A percentile compares a stretch with the other conserved stretches of the same genome.
Conservation (phyloP, 768 basidiomycete genomes). For the Mycena filopes region DNA sequence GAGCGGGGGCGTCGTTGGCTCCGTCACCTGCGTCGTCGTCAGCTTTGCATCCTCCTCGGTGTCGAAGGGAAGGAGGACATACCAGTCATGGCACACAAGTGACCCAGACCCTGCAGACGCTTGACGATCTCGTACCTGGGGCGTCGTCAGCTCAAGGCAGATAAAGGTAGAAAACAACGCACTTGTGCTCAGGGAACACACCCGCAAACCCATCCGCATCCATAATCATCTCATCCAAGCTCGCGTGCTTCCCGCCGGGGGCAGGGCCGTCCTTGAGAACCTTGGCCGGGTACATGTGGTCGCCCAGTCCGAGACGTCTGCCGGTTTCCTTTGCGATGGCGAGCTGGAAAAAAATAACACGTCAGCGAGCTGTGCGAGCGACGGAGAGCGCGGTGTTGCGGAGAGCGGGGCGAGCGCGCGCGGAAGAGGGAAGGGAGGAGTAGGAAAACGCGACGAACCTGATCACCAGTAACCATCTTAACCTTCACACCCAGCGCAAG, state of each 20-base stretch:
- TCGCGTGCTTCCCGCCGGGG: slow-evolving; percentile 83
- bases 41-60: background rate
- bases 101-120: slow-evolving; percentile 95
- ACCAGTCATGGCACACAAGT: slow-evolving; percentile 98
- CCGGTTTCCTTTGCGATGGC: slow-evolving; percentile 99
- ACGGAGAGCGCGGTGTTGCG: too few relatives aligned
- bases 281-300: slow-evolving; percentile 99
- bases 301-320: slow-evolving; percentile 96
- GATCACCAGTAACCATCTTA: slow-evolving; percentile 99
- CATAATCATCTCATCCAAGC: slow-evolving; percentile 98
- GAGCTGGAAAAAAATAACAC: too few relatives aligned
- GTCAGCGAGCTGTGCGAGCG: too few relatives aligned
- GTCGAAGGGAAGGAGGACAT: background rate
- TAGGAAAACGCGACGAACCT: too few relatives aligned
- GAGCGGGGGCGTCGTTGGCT: slow-evolving; percentile 97
- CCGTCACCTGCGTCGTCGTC: slow-evolving; percentile 68
- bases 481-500: slow-evolving; percentile 95
- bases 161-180: too few relatives aligned
- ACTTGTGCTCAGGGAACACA: slow-evolving; percentile 86
- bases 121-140: slow-evolving; percentile 99
- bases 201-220: slow-evolving; percentile 98
- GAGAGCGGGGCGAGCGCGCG: too few relatives aligned
- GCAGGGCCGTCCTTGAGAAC: slow-evolving; percentile 98
- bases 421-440: too few relatives aligned
- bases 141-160: slow-evolving; percentile 93